Conservation (phyloP, 768 basidiomycete species). For the Suillus plorans region DNA sequence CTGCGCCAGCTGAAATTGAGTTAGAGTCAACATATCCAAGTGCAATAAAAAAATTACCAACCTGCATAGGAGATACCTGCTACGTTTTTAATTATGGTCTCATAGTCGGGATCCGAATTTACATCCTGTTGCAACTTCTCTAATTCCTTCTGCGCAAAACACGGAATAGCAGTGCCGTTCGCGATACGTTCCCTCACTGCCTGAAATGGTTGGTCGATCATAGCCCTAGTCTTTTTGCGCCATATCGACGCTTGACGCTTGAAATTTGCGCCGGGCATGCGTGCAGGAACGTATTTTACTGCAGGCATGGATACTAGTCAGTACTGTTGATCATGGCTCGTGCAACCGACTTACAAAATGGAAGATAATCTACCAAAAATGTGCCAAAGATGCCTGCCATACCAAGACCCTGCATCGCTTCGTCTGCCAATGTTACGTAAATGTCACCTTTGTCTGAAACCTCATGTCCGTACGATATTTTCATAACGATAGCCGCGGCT, state of each 20-base stretch:
- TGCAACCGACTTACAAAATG: constrained; percentile 25
- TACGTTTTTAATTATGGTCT: constrained; percentile 49
- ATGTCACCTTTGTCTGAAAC: constrained; percentile 38
- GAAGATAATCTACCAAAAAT: constrained; percentile 41
- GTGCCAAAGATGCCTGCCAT: constrained; percentile 43
- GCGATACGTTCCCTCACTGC: constrained; percentile 50
- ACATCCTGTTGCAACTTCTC: constrained; percentile 29
- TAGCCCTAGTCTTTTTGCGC: constrained; percentile 30
- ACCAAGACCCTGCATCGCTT: constrained; percentile 35
- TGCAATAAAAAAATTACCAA: constrained; percentile 12
- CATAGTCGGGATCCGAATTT: constrained; percentile 31
- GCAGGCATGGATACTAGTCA: background rate
- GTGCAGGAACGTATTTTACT: constrained; percentile 51
- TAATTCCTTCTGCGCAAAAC: constrained; percentile 44
- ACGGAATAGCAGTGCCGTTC: constrained; percentile 33
- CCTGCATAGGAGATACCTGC: constrained; percentile 52
- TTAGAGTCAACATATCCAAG: constrained; percentile 9
- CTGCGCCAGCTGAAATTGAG: constrained; percentile 21
- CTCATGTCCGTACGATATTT: constrained; percentile 40
- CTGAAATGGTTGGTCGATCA: constrained; percentile 35
- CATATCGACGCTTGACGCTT: constrained; percentile 46
- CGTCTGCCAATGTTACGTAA: constrained; percentile 41
- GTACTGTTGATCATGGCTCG: background rate
- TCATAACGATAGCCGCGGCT: constrained; percentile 40
- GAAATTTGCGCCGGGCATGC: constrained; percentile 49